Evolutionary conservation across 768 basidiomycete species (phyloP), one percentile per base, ranked within the genome.

Genomic region (Gautieria morchelliformis): DNA sequence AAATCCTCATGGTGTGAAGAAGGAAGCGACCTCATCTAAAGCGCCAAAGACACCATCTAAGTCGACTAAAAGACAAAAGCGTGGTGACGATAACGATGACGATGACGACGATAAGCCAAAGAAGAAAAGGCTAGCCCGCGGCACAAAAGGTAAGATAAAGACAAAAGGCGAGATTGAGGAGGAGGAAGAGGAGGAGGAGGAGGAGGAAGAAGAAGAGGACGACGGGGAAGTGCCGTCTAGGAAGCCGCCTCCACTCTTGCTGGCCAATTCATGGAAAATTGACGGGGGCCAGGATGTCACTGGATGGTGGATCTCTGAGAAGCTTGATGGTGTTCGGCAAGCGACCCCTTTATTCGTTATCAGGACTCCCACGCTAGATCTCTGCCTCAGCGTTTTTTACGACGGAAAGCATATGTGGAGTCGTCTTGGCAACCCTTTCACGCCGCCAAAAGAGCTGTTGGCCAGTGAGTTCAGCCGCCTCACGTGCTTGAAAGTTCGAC

Each of bases 261-360:
- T 83, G 0, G 81, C 81, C 0, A 75, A 74, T 59, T 80, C 80
- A 53, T 82, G 79, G 80, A 79, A 82, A 53, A 57, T 80, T 3
- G 78, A 79, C 14, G 77, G 62, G 24, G 79, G 79, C 0, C 69
- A 70, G 19, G 81, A 83, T 62, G 80, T 80, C 1, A 73, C 74
- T 15, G 80, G 79, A 1, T 83, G 79, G 79, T 81, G 78, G 78
- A 75, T 81, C 32, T 80, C 78, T 3, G 81, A 83, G 62, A 82
- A 83, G 63, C 63, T 83, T 50, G 81, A 83, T 65, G 81, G 81
- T 56, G 80, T 83, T 35, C 69, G 81, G 80, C 81, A 59, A n/a
- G 74, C 59, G 7, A 20, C 24, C 47, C 47, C 17, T 20, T 19
- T 32, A 11, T 54, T 44, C 14, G 17, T n/a, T 55, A 19, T 24